Conservation (phyloP, 192 early-diverging fungal species). For the Gryganskiella cystojenkinii region DNA sequence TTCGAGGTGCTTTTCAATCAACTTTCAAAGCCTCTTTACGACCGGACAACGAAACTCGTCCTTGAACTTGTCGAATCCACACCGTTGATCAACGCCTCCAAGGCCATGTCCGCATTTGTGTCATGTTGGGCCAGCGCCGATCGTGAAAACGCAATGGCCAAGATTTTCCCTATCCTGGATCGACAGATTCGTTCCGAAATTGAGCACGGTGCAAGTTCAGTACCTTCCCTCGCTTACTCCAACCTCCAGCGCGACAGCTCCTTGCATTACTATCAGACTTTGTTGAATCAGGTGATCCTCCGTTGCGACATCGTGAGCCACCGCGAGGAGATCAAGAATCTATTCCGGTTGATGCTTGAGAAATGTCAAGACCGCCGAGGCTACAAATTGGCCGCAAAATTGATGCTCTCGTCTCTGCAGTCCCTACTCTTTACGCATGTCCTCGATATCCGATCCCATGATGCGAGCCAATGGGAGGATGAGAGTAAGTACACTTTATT, state of each 20-base stretch:
- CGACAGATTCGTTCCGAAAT: slow-evolving; percentile 71
- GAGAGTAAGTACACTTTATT: slow-evolving; percentile 38
- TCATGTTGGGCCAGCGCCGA: slow-evolving; percentile 42
- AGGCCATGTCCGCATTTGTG: slow-evolving; percentile 64
- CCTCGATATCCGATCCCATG: slow-evolving; percentile 65
- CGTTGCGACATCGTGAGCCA: slow-evolving; percentile 63
- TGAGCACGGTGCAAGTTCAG: slow-evolving; percentile 69
- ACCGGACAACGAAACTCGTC: slow-evolving; percentile 68
- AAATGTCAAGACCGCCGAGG: slow-evolving; percentile 70
- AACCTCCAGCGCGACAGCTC: slow-evolving; percentile 66
- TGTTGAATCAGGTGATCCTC: slow-evolving; percentile 67
- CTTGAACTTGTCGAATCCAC: slow-evolving; percentile 65
- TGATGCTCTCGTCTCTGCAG: slow-evolving; percentile 59
- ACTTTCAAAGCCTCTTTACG: slow-evolving; percentile 71
- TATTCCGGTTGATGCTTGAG: slow-evolving; percentile 58
- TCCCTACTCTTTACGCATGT: slow-evolving; percentile 66
- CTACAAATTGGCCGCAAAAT: slow-evolving; percentile 78
- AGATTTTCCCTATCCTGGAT: slow-evolving; percentile 69
- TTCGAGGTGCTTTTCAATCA: slow-evolving; percentile 77
- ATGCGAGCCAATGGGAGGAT: slow-evolving; percentile 65
- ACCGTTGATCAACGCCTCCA: slow-evolving; percentile 76
- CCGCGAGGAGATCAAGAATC: slow-evolving; percentile 58
- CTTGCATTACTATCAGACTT: slow-evolving; percentile 83
- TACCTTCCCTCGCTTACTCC: slow-evolving; percentile 57
- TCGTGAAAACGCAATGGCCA: slow-evolving; percentile 57